These are phyloP conservation scores for Boletellus sp. DNA, from an alignment of 1,284 basidiomycete species.

Conservation along the genomic window DNA sequence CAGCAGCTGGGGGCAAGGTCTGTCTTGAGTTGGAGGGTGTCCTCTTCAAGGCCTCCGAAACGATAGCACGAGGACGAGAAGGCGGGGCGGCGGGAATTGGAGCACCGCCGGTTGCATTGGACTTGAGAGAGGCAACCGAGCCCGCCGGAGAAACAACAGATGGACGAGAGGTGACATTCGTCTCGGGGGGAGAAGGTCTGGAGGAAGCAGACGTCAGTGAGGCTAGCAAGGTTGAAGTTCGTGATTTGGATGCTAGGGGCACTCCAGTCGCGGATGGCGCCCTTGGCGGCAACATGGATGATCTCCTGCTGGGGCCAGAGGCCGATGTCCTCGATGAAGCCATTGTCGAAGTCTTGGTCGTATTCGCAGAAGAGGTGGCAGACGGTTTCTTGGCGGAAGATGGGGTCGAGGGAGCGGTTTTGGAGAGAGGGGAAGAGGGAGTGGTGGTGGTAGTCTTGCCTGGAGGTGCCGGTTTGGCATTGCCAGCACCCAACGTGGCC, in stretches of 20 bases:
- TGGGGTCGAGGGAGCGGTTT: conserved; percentile 35
- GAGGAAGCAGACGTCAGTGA: conserved; percentile 36
- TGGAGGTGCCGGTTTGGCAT: conserved; percentile 48
- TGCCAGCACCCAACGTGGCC: conserved; percentile 64
- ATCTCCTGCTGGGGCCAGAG: conserved; percentile 39
- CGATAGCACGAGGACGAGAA: conserved; percentile 48
- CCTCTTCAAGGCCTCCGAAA: conserved; percentile 54
- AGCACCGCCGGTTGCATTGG: conserved; percentile 28
- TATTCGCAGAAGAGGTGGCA: conserved; percentile 37
- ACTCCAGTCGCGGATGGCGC: conserved; percentile 31
- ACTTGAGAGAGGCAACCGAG: conserved; percentile 32
- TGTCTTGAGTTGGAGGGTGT: conserved; percentile 38
- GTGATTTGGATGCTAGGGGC: conserved; percentile 29
- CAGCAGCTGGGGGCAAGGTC: conserved; percentile 32
- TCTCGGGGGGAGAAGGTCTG: conserved; percentile 35
- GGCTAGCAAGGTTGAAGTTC: conserved; percentile 33
- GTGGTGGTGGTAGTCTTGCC: conserved; percentile 39
- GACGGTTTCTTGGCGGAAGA: conserved; percentile 49
- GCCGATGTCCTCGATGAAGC: conserved; percentile 35
- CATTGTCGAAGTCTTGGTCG: conserved; percentile 42
- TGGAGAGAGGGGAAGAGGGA: conserved; percentile 34
- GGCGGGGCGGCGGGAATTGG: conserved; percentile 20
- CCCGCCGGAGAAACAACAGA: conserved; percentile 54
- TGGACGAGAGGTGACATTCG: conserved; percentile 39
- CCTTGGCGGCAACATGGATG: conserved; percentile 44